Evolutionary conservation across 2,329 filamentous ascomycete genomes (phyloP).

Genomic region (Ploettnerulaceae sp.): DNA sequence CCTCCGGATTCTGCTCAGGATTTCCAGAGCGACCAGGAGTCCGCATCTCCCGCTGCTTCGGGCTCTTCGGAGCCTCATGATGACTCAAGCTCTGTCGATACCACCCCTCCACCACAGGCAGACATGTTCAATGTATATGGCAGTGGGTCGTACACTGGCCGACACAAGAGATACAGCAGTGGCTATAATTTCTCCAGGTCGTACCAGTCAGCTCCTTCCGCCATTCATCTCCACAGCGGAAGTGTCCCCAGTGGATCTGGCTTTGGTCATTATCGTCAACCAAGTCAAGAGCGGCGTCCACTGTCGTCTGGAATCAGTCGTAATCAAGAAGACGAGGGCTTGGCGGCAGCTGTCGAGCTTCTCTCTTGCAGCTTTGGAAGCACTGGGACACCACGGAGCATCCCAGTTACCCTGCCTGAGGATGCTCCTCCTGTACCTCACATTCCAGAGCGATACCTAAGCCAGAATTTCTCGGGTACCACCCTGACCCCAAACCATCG

Average conservation of each 20-base stretch:
- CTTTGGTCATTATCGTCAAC: constrained; percentile 54
- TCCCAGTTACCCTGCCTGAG: constrained; percentile 57
- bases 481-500: constrained; percentile 52
- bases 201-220: constrained; percentile 66
- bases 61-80: constrained; percentile 75
- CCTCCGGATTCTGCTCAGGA: constrained; percentile 62
- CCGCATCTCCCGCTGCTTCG: constrained; percentile 75
- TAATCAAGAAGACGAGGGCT: constrained; percentile 75
- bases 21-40: constrained; percentile 75
- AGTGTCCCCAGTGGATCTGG: constrained; percentile 48
- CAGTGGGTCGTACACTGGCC: constrained; percentile 32
- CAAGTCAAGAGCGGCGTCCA: constrained; percentile 71
- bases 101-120: constrained; percentile 79
- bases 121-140: constrained; percentile 47
- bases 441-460: constrained; percentile 74
- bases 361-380: constrained; percentile 81
- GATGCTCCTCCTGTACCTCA: constrained; percentile 86
- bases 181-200: constrained; percentile 64
- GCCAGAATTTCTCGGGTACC: constrained; percentile 52
- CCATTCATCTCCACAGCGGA: constrained; percentile 47
- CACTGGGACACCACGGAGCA: constrained; percentile 58
- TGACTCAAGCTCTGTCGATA: constrained; percentile 80
- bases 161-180: constrained; percentile 56
- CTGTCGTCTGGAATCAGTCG: constrained; percentile 72
- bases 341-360: constrained; percentile 85